Evolutionary conservation across 2,329 filamentous ascomycete species (phyloP).

Genomic region (Macroventuria anomochaeta): DNA sequence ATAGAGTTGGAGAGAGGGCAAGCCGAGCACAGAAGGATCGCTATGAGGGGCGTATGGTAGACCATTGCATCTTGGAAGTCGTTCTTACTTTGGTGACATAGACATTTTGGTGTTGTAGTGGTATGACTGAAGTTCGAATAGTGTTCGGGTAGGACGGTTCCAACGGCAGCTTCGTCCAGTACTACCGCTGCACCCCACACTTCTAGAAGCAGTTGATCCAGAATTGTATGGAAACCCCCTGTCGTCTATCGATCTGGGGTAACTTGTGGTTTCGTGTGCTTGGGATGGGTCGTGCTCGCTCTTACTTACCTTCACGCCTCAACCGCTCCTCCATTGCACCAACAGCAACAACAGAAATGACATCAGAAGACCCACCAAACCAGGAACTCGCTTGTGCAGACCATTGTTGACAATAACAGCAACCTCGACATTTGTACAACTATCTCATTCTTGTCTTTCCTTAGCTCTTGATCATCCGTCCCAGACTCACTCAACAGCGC

Average conservation of each 20-base stretch:
- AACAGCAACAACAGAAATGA: background rate
- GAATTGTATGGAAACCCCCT: slow-evolving; percentile 11
- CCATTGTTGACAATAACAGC: background rate
- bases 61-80: background rate
- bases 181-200: slow-evolving; percentile 18
- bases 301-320: background rate
- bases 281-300: background rate
- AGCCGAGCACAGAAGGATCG: slow-evolving; percentile 38
- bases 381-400: background rate
- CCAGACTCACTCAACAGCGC: background rate
- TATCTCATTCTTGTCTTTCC: background rate
- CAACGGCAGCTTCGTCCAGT: slow-evolving; percentile 7
- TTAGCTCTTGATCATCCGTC: background rate
- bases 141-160: slow-evolving; percentile 18
- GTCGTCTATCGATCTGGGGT: slow-evolving; percentile 12
- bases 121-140: slow-evolving; percentile 8
- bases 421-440: background rate
- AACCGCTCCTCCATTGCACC: background rate
- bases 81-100: background rate
- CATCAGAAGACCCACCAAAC: background rate
- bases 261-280: background rate
- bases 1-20: slow-evolving; percentile 44
- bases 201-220: slow-evolving; percentile 14
- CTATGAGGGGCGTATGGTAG: slow-evolving; percentile 33
- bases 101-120: background rate